Percentiles rank a stretch among this genome's conserved stretches.
Conservation (phyloP, 31 red algal species). For the Asparagopsis taxiformis region DNA sequence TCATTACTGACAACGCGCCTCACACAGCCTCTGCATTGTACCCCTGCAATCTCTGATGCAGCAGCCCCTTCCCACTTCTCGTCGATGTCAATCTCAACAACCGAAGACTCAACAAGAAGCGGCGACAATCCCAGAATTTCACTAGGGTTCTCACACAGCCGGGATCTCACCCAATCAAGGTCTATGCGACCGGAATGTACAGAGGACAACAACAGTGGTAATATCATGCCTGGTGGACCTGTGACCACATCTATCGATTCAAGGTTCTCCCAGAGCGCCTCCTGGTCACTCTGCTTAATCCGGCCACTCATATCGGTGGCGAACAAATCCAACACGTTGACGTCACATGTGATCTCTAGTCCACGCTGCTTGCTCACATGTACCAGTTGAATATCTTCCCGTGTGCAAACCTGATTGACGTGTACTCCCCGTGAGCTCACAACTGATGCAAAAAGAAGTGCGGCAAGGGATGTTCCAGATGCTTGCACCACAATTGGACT, state of each 20-base stretch:
- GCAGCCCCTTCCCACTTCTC: conserved; percentile 66
- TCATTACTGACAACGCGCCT: conserved; percentile 75
- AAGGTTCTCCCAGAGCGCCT: conserved; percentile 94
- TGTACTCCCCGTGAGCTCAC: conserved; percentile 76
- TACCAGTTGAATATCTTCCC: conserved; percentile 84
- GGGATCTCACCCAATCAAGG: conserved; percentile 71
- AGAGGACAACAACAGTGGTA: conserved; percentile 74
- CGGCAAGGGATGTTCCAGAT: conserved; percentile 58
- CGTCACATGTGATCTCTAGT: conserved; percentile 88
- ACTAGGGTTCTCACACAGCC: conserved; percentile 67
- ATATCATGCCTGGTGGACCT: conserved; percentile 68
- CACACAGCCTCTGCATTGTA: conserved; percentile 73
- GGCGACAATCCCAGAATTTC: conserved; percentile 71
- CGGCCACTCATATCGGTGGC: conserved; percentile 47
- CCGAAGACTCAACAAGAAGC: neutral
- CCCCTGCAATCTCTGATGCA: conserved; percentile 47
- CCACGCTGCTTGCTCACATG: conserved; percentile 70
- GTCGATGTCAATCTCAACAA: conserved; percentile 87
- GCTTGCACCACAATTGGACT: conserved; percentile 74
- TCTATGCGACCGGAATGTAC: conserved; percentile 76
- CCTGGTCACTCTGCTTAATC: conserved; percentile 60
- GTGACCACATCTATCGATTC: conserved; percentile 91
- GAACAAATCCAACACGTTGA: conserved; percentile 84
- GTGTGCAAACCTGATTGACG: conserved; percentile 51
- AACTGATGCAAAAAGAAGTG: conserved; percentile 86